Conservation (phyloP, 164 flowering plant species). For the Nymphaea thermarum region DNA sequence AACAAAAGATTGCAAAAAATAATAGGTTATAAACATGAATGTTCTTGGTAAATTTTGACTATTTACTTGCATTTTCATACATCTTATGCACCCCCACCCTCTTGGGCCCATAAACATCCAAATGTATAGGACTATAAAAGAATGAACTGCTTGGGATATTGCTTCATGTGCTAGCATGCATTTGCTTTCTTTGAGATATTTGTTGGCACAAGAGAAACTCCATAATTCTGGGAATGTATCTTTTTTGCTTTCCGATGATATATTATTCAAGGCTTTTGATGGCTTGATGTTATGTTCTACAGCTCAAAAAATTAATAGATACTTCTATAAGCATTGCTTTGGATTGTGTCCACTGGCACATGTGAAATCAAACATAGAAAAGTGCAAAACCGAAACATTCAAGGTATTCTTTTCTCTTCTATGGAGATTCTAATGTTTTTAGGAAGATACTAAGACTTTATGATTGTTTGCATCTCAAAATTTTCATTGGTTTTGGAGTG, state of each 20-base stretch:
- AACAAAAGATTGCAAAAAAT: too few species aligned
- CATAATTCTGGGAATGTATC: slow-evolving; percentile 75
- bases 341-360: slow-evolving; percentile 21
- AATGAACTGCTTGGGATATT: slow-evolving; percentile 99
- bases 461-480: too few species aligned
- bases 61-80: too few species aligned
- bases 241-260: too few species aligned
- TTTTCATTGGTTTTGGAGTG: too few species aligned
- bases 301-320: background rate
- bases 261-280: background rate
- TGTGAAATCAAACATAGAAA: slow-evolving; percentile 66
- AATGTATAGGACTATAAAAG: slow-evolving; percentile 89
- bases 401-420: slow-evolving; percentile 30
- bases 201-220: slow-evolving; percentile 94
- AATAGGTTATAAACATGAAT: too few species aligned
- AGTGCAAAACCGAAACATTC: slow-evolving; percentile 87
- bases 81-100: too few species aligned
- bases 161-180: slow-evolving; percentile 92
- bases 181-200: slow-evolving; percentile 98
- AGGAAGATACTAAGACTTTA: too few species aligned
- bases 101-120: slow-evolving; percentile 68
- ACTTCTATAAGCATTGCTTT: background rate
- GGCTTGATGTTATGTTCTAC: background rate
- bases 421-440: too few species aligned
- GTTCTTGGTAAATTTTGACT: too few species aligned